Base-by-base conservation (phyloP, 192 early-diverging fungal species). In the Coemansia sp. region DNA sequence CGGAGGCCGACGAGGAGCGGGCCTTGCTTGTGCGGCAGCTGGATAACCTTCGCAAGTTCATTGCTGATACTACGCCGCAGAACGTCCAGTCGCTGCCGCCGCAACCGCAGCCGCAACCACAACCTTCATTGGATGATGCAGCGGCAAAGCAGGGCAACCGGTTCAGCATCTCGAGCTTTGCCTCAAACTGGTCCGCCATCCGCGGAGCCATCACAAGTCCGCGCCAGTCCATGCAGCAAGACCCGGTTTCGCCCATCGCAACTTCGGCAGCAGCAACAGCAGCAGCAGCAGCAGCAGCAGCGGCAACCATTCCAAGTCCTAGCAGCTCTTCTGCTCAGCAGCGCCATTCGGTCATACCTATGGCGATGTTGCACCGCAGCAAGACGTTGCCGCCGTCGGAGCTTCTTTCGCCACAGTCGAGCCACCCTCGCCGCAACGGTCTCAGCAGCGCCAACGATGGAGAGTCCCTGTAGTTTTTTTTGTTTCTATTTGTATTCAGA, bases 311-410 rank as follows among this genome's bases (percentile, higher is more conserved):
- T 1, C 63, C 51, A 15, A 30, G 46, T 34, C 51, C 53, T 24
- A 52, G 30, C 33, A 57, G 43, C 65, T 21, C 61, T 65, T 51
- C 21, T 1, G 5, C 49, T 51, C 49, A 51, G n/a, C 65, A 51
- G n/a, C 65, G 72, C 11, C 72, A 67, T 56, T 55, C 68, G 20
- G 62, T 74, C 8, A 81, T 81, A 30, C 78, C 78, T 0, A 23
- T 81, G 45, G 70, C 79, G 1, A 64, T 62, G 61, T 74, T 82
- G 36, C 79, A 82, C 35, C 79, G 79, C 65, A 76, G 74, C 74
- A 76, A 71, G 43, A 82, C 79, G 6, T 46, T 59, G 46, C 57
- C 78, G 23, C 45, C 45, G 30, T 1, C 30, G 3, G 30, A 30
- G 30, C 30, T 30, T 15, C 48, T 21, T 14, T 24, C 5, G 35